Base-by-base conservation (phyloP, 2,329 filamentous ascomycete species). In the Aaosphaeria arxii region DNA sequence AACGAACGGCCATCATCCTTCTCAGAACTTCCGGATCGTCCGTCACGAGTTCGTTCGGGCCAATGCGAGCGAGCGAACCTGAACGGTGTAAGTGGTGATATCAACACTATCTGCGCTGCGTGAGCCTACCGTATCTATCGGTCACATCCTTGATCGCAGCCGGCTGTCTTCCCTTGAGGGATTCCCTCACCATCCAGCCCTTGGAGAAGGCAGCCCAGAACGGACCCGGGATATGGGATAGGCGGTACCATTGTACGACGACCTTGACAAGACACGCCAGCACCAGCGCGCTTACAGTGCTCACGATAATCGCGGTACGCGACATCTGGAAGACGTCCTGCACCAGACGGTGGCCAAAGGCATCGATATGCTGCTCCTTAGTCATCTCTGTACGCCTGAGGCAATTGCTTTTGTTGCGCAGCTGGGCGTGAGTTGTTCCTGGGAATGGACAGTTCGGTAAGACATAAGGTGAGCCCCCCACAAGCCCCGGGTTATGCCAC, bases 31-130 rank as follows among this genome's bases (percentile, higher is more conserved):
- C 71, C 0, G 76, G 67, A 24, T 75, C 74, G 13, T 71, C 70
- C 0, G 75, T 77, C 38, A 75, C 53, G 35, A 79, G 59, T 42
- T 75, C 51, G 11, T 73, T 74, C 11, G 77, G 75, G 0, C 73
- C 71, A 30, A 74, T 68, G 24, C 76, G 42, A 61, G 67, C 70
- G 35, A 72, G 56, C 13, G 65, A 57, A 32, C 67, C 68, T 56
- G 41, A 24, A 24, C 17, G 17, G 17, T 24, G 17, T 24, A 24
- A 24, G 17, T 24, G 17, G 17, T 24, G 17, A 24, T 24, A 24
- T 24, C 17, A 24, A 24, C 17, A 24, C 17, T 24, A 24, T 24
- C 17, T 24, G 17, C 17, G 17, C 17, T 24, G 17, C 17, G 17
- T 24, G 17, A 24, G 17, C 17, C 17, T 24, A 55, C 57, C 59